Evolutionary conservation across 768 basidiomycete genomes (phyloP).

Genomic region (Boletus vinaceobasis): DNA sequence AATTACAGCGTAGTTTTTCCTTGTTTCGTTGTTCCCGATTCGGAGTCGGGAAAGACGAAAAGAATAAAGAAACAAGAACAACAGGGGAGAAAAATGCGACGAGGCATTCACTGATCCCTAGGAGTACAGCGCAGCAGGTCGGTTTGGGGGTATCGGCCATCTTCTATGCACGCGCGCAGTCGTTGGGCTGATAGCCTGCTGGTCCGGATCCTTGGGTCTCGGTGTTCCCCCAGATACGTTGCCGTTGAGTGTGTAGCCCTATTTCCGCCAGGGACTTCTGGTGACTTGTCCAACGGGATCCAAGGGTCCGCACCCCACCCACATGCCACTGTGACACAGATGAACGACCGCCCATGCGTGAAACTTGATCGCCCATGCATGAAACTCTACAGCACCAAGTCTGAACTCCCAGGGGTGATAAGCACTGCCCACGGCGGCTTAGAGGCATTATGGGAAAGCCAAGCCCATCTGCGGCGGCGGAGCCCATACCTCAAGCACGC

Average conservation of each 20-base stretch:
- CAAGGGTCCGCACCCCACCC: background rate
- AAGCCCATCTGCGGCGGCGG: background rate
- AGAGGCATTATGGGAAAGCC: background rate
- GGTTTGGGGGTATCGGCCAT: too few species aligned
- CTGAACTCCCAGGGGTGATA: background rate
- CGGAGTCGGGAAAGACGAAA: background rate
- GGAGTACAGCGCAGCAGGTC: too few species aligned
- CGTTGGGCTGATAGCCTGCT: too few species aligned
- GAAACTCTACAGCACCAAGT: background rate
- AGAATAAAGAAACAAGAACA: background rate
- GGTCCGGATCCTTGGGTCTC: too few species aligned
- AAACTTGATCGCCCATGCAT: background rate
- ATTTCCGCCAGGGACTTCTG: background rate
- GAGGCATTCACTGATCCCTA: too few species aligned
- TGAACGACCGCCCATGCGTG: background rate
- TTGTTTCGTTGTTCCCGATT: background rate
- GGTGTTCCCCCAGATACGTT: background rate
- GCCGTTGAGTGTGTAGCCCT: too few species aligned
- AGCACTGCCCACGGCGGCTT: background rate
- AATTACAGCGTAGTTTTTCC: too few species aligned
- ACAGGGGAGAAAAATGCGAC: too few species aligned
- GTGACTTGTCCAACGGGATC: background rate
- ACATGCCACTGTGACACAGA: background rate
- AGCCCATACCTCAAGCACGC: background rate
- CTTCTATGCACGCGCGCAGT: too few species aligned